phyloP scores from a whole-genome alignment of 257 asterid genomes.

The Schizonepeta tenuifolia region DNA sequence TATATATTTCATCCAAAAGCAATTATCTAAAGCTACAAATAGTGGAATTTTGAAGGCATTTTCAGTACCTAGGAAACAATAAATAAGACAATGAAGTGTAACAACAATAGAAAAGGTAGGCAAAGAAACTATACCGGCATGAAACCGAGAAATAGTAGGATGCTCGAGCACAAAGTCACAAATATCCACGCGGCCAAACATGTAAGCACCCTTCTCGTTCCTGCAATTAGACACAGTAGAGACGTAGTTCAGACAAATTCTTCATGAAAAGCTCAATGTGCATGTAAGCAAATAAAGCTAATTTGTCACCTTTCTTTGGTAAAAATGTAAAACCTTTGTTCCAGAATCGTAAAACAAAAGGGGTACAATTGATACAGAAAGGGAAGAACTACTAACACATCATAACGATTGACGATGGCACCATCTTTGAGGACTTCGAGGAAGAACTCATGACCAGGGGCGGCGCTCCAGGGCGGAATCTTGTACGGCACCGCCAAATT shows the following conservation, averaged over 20 bases:
- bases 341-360: not conserved
- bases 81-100: not conserved
- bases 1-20: not conserved
- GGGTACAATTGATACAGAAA: not conserved
- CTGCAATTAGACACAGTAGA: constrained; percentile 45
- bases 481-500: constrained; percentile 65
- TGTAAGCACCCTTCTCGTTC: constrained; percentile 89
- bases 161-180: constrained; percentile 96
- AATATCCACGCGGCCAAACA: constrained; percentile 97
- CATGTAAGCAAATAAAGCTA: constrained; percentile 3
- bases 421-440: constrained; percentile 92
- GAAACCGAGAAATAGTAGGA: constrained; percentile 94
- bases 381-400: constrained; percentile 59
- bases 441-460: constrained; percentile 67
- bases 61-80: not conserved
- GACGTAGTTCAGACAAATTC: constrained; percentile 16
- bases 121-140: constrained; percentile 69
- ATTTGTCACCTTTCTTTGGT: not conserved
- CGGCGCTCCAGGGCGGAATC: constrained; percentile 78
- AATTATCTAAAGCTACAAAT: constrained; percentile 20
- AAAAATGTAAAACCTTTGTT: constrained; percentile 12
- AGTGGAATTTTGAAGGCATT: not conserved
- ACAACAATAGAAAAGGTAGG: not conserved
- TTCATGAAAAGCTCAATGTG: constrained; percentile 18
- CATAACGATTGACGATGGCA: constrained; percentile 64